Conservation (phyloP, 768 basidiomycete species). For the Leccinum uliginosum region DNA sequence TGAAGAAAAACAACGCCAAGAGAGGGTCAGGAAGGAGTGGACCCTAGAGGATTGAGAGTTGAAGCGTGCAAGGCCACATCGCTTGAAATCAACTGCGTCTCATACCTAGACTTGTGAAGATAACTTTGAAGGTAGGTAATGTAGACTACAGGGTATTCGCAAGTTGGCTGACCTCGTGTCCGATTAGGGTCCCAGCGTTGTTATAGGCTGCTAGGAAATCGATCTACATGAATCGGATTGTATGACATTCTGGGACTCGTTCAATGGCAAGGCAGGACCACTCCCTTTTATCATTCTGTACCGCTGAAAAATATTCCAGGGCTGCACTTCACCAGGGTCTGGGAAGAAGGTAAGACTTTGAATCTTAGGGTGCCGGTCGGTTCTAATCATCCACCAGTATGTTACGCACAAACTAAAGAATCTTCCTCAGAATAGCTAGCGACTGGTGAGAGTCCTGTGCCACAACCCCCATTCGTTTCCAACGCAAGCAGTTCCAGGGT, state of each 20-base stretch:
- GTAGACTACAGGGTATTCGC: not conserved
- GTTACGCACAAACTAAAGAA: slow-evolving; percentile 25
- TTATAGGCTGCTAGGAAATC: slow-evolving; percentile 27
- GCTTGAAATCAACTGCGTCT: slow-evolving; percentile 20
- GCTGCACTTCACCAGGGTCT: slow-evolving; percentile 23
- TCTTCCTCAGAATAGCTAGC: slow-evolving; percentile 17
- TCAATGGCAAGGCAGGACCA: slow-evolving; percentile 22
- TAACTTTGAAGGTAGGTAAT: slow-evolving; percentile 11
- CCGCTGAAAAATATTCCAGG: slow-evolving; percentile 9
- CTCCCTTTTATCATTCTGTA: not conserved
- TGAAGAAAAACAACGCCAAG: slow-evolving; percentile 7
- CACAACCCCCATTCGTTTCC: slow-evolving; percentile 28
- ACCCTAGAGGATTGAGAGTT: slow-evolving; percentile 2
- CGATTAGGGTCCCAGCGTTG: slow-evolving; percentile 13
- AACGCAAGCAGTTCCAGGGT: slow-evolving; percentile 19
- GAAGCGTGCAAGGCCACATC: slow-evolving; percentile 22
- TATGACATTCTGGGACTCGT: slow-evolving; percentile 20
- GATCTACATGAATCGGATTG: slow-evolving; percentile 26
- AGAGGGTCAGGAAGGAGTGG: slow-evolving; percentile 3
- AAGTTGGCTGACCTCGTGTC: not conserved
- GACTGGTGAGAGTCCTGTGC: slow-evolving; percentile 33
- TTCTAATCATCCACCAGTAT: slow-evolving; percentile 13
- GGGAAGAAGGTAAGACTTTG: slow-evolving; percentile 12
- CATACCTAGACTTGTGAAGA: slow-evolving; percentile 20
- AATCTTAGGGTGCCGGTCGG: not conserved